Conservation (phyloP, 2,329 filamentous ascomycete genomes). For the Pseudogymnoascus sp. region DNA sequence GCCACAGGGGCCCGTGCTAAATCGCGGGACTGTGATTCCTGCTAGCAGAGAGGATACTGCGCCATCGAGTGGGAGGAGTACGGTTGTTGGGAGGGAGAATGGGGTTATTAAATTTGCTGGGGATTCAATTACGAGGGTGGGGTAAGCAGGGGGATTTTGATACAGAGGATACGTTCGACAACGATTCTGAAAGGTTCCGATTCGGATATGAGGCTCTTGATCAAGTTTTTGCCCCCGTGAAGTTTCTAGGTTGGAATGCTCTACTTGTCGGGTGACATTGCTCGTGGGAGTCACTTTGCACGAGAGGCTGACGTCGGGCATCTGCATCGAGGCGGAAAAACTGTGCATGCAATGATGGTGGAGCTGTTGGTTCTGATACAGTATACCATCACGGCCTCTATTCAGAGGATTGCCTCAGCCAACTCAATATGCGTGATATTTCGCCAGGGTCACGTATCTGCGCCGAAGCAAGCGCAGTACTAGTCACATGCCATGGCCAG, state of each 20-base stretch:
- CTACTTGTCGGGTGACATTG: not conserved
- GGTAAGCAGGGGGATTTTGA: not conserved
- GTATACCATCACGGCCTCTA: not conserved
- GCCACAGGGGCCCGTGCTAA: not conserved
- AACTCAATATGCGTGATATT: not conserved
- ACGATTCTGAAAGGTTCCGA: not conserved
- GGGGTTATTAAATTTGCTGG: not conserved
- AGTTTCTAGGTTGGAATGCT: not conserved
- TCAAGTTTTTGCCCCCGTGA: not conserved
- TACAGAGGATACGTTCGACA: not conserved
- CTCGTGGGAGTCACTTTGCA: not conserved
- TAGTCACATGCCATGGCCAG: not conserved
- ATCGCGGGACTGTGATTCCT: conserved; percentile 1
- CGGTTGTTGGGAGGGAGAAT: not conserved
- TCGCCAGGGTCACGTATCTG: not conserved
- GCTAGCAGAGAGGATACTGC: not conserved
- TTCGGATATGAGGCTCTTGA: not conserved
- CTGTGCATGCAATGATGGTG: not conserved
- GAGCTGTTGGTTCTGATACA: not conserved
- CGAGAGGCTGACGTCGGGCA: not conserved
- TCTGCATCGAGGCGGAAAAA: not conserved
- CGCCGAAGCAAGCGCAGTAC: too few species aligned
- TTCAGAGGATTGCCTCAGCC: not conserved
- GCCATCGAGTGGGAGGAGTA: not conserved
- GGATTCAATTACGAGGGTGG: not conserved